Evolutionary conservation across 768 basidiomycete genomes (phyloP).

Genomic region (Scleroderma citrinum): DNA sequence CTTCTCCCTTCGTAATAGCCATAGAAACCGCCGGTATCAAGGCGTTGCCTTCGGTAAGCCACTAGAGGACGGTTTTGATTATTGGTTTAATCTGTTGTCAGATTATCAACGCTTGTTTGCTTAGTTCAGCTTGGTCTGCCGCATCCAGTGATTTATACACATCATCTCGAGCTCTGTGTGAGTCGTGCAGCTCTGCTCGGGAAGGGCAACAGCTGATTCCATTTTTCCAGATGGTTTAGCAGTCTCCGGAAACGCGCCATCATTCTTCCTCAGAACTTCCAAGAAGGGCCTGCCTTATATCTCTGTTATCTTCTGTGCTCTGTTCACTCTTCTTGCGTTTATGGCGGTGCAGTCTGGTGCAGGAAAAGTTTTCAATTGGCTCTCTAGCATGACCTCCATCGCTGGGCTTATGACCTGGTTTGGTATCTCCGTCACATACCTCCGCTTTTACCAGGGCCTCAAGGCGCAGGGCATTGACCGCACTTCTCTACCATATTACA

Average conservation of each 20-base stretch:
- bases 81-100: constrained; percentile 16
- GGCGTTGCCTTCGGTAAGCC: constrained; percentile 63
- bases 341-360: constrained; percentile 70
- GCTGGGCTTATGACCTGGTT: constrained; percentile 78
- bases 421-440: constrained; percentile 67
- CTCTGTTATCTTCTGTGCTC: constrained; percentile 61
- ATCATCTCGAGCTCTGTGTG: constrained; percentile 80
- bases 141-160: constrained; percentile 88
- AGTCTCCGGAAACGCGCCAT: constrained; percentile 73
- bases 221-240: constrained; percentile 67
- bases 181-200: constrained; percentile 20
- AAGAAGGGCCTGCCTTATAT: constrained; percentile 72
- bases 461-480: constrained; percentile 77
- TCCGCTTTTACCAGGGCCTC: constrained; percentile 82
- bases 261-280: constrained; percentile 64
- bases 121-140: constrained; percentile 92
- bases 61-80: constrained; percentile 1
- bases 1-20: constrained; percentile 90
- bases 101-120: constrained; percentile 76
- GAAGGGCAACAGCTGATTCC: constrained; percentile 1
- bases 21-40: constrained; percentile 84
- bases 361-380: constrained; percentile 74
- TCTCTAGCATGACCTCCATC: constrained; percentile 68
- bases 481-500: constrained; percentile 60
- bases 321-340: constrained; percentile 69